Conservation (phyloP, 2,329 filamentous ascomycete species). For the Penicillium sp. region DNA sequence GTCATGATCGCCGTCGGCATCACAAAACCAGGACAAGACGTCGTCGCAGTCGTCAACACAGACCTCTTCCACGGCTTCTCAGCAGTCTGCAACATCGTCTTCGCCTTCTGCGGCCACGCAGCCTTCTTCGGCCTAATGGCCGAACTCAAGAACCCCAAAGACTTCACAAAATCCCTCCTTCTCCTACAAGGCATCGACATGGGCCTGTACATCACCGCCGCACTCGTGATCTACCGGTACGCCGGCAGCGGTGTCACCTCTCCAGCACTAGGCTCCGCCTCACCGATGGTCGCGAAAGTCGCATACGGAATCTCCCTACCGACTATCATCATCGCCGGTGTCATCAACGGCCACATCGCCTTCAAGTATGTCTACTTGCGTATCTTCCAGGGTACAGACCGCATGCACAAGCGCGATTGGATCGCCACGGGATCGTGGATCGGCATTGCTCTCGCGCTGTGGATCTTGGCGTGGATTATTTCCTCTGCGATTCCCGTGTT, state of each 20-base stretch:
- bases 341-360: slow-evolving; percentile 68
- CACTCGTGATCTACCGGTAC: slow-evolving; percentile 67
- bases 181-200: slow-evolving; percentile 61
- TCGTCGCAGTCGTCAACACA: slow-evolving; percentile 43
- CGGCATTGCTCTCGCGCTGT: slow-evolving; percentile 55
- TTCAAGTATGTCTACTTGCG: slow-evolving; percentile 66
- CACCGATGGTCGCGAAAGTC: slow-evolving; percentile 57
- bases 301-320: slow-evolving; percentile 69
- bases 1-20: slow-evolving; percentile 67
- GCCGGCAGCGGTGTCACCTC: slow-evolving; percentile 61
- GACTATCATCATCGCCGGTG: slow-evolving; percentile 69
- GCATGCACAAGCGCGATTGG: slow-evolving; percentile 53
- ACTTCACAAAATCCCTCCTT: slow-evolving; percentile 63
- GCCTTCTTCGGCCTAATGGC: slow-evolving; percentile 67
- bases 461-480: slow-evolving; percentile 65
- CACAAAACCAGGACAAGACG: slow-evolving; percentile 40
- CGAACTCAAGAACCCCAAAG: slow-evolving; percentile 61
- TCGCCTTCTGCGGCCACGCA: slow-evolving; percentile 69
- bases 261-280: slow-evolving; percentile 66
- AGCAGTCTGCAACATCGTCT: slow-evolving; percentile 66
- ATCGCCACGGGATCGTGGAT: slow-evolving; percentile 59
- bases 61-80: slow-evolving; percentile 59
- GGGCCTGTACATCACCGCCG: slow-evolving; percentile 63
- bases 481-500: slow-evolving; percentile 70
- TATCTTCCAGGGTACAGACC: slow-evolving; percentile 60